Base-by-base conservation (phyloP, 768 basidiomycete species). In the Tulasnella sp. region DNA sequence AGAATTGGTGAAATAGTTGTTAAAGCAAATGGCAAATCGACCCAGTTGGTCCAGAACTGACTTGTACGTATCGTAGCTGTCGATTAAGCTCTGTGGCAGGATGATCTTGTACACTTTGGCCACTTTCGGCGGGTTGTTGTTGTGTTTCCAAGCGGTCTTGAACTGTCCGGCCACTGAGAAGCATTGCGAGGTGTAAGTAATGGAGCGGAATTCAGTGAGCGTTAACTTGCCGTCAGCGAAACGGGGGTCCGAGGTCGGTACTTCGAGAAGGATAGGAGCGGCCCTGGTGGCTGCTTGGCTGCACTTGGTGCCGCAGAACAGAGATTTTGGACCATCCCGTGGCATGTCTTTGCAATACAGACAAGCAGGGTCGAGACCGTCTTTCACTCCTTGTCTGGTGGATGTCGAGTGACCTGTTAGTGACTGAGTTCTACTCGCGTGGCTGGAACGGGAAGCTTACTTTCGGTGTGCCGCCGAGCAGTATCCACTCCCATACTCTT, bases 61-160 rank as follows among this genome's bases (percentile, higher is more conserved):
- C 76, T 62, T 77, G 76, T 77, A 77, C 21, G 76, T 40, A 27
- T 77, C 76, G 52, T 77, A 77, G 8, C 19, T 38, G 38, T 77
- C 76, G 19, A 56, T 27, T 36, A 68, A 40, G 46, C 27, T 62
- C 56, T 77, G 48, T 8, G 76, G 76, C 3, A 77, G 58, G 21
- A 77, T 77, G 31, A 77, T 62, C 52, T 77, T 77, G 36, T 77
- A 77, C 18, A 77, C 58, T 21, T 39, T 52, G 5, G 58, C 76
- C 40, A 77, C 76, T 62, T 19, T 31, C 36, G 76, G 76, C 8
- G 76, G 76, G 31, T 1, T 77, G 40, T 4, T 0, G 24, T 31
- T 77, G 56, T 77, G 76, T 38, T 77, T 77, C 76, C 76, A 77
- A 3, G 76, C 76, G 9, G 56, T 56, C 48, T 52, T 56, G 40